A percentile compares a stretch with the other conserved stretches of the same genome.
These are phyloP conservation scores for Sclerotinia sclerotiorum DNA, from an alignment of 2,329 filamentous ascomycete species.

Conservation along the genomic window DNA sequence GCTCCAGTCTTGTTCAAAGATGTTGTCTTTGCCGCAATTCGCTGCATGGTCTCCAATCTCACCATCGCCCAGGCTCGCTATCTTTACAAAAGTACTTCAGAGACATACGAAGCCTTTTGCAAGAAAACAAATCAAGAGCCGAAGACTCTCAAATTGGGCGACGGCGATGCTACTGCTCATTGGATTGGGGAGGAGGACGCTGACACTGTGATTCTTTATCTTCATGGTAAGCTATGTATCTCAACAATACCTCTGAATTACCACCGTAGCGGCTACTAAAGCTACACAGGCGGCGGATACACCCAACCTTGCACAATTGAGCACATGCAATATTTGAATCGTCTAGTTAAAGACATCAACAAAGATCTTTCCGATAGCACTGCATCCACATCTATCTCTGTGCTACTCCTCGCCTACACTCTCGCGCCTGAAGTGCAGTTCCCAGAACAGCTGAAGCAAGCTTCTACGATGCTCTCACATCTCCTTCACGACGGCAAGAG, in stretches of 20 bases:
- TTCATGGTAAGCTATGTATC: background rate
- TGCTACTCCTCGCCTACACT: background rate
- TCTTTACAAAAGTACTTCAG: background rate
- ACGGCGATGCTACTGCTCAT: background rate
- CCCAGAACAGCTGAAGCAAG: background rate
- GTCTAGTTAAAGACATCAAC: slow-evolving; percentile 1
- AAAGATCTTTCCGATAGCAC: background rate
- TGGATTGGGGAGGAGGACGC: slow-evolving; percentile 6
- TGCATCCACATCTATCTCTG: background rate
- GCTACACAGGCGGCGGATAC: slow-evolving; percentile 3
- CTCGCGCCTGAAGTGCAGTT: background rate
- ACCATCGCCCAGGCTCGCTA: background rate
- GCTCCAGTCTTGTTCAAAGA: background rate
- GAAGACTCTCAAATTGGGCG: background rate
- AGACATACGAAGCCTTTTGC: background rate
- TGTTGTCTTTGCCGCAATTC: background rate
- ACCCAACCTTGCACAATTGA: slow-evolving; percentile 7
- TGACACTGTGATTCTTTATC: slow-evolving; percentile 3
- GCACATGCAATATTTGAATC: background rate
- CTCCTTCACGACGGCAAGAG: background rate
- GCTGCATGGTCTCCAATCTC: background rate
- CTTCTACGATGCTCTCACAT: background rate
- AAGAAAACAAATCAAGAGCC: background rate
- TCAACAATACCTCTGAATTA: too few relatives aligned
- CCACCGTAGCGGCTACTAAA: background rate